Base-by-base conservation (phyloP, 306 rosid species). In the Arachis hypogaea region DNA sequence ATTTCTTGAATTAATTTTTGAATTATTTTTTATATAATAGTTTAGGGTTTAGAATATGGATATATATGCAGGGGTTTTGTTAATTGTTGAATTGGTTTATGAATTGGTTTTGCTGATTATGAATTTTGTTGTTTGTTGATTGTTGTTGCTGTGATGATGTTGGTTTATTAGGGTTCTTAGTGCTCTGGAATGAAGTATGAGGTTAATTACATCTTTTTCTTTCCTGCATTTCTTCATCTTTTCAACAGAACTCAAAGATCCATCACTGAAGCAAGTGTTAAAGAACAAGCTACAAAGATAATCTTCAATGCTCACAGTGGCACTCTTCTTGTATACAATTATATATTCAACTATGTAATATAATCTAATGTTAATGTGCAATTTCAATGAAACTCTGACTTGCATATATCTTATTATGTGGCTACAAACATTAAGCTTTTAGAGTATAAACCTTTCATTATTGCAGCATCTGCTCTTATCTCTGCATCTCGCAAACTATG, bases 121-220 rank as follows among this genome's bases (percentile, higher is more conserved):
- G 14, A 14, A 14, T 14, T 14, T 14, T 14, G 14, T 14, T 14
- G 14, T 14, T 14, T 14, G 14, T 14, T 14, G 14, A 14, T 14
- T 14, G 14, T 14, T 14, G 14, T 14, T 14, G 14, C 14, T 14
- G 14, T 14, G 14, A 14, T 14, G 14, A 14, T 14, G 14, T 14
- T 14, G 14, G 14, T 14, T 14, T 14, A 14, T 14, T 14, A 14
- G 14, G 14, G 14, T 91, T 77, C 95, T 91, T 1, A 91, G 88
- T 33, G 65, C 89, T 33, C 79, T 91, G 57, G 55, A 83, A 11
- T 91, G 97, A 95, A 85, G 89, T 46, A 82, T 91, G 93, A 88
- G 93, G 71, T 84, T 91, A 33, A 79, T 87, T 7, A 91, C 95
- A 28, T 95, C 97, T 8, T 89, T 91, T 63, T 82, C 90, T 45